A percentile compares a stretch with the other conserved stretches of the same genome.
Conservation (phyloP, 2,329 filamentous ascomycete species). For the Chrysoporthe puriensis region DNA sequence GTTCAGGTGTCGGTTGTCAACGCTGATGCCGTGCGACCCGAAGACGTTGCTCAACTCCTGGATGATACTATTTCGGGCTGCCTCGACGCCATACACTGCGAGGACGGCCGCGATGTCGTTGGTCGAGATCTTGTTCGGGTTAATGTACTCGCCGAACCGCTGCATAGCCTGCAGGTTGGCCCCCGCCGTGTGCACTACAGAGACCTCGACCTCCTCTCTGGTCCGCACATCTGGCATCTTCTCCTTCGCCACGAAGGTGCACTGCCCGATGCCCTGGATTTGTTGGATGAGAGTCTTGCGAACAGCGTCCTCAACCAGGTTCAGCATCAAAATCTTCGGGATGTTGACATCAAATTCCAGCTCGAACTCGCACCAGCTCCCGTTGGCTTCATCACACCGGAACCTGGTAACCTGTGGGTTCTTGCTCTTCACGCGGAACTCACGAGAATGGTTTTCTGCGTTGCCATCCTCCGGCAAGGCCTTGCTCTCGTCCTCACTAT, state of each 20-base stretch:
- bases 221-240: constrained; percentile 52
- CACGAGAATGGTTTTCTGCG: constrained; percentile 53
- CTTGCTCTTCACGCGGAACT: constrained; percentile 65
- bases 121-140: constrained; percentile 83
- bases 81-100: constrained; percentile 87
- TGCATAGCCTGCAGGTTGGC: constrained; percentile 92
- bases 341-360: constrained; percentile 80
- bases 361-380: constrained; percentile 77
- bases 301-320: constrained; percentile 81
- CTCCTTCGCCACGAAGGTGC: constrained; percentile 67
- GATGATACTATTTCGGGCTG: constrained; percentile 84
- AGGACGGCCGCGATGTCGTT: constrained; percentile 92
- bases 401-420: constrained; percentile 74
- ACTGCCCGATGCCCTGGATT: constrained; percentile 75
- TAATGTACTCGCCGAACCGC: constrained; percentile 80
- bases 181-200: constrained; percentile 76
- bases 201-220: constrained; percentile 52
- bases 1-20: constrained; percentile 90
- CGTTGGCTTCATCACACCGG: constrained; percentile 74
- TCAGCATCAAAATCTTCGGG: constrained; percentile 92
- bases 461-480: constrained; percentile 39
- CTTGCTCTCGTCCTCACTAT: constrained; percentile 44
- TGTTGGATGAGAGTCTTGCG: constrained; percentile 83
- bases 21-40: constrained; percentile 84
- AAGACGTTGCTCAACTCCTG: constrained; percentile 86